These are phyloP conservation scores for Coemansia sp. DNA, from an alignment of 192 early-diverging fungal genomes.

Conservation along the genomic window DNA sequence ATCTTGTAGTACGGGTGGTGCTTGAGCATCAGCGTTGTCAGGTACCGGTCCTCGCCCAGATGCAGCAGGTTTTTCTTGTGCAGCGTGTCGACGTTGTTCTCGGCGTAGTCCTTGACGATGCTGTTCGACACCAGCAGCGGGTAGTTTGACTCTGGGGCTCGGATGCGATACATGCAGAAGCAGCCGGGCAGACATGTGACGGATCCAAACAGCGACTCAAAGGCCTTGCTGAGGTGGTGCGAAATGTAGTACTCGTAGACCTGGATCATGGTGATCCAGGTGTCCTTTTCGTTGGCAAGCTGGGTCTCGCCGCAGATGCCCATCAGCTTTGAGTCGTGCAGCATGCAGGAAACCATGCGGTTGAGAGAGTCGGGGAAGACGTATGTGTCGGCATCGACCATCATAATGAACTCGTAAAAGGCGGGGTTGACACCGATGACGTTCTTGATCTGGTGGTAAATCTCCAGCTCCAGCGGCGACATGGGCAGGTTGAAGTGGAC, in stretches of 20 bases:
- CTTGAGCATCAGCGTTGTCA: conserved; percentile 94
- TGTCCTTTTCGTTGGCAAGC: conserved; percentile 90
- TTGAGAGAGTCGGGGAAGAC: conserved; percentile 93
- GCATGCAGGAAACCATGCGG: conserved; percentile 91
- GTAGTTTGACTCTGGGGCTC: conserved; percentile 85
- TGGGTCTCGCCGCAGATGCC: conserved; percentile 97
- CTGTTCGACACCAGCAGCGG: conserved; percentile 87
- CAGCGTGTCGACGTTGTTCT: conserved; percentile 94
- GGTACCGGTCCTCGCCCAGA: conserved; percentile 98
- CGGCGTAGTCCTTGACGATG: conserved; percentile 90
- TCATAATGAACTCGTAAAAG: conserved; percentile 97
- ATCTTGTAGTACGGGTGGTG: conserved; percentile 97
- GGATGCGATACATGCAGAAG: conserved; percentile 99
- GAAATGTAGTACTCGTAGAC: conserved; percentile 99
- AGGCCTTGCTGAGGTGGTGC: conserved; percentile 96
- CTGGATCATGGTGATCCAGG: conserved; percentile 99
- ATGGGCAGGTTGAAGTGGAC: conserved; percentile 93
- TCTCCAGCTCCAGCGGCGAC: conserved; percentile 94
- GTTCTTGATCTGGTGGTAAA: conserved; percentile 99
- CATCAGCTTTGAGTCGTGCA: conserved; percentile 91
- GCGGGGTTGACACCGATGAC: conserved; percentile 98
- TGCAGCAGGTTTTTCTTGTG: conserved; percentile 99
- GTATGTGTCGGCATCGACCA: conserved; percentile 98
- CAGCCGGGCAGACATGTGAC: conserved; percentile 99
- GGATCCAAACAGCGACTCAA: conserved; percentile 96